These are phyloP conservation scores for Cryphonectria japonica DNA, from an alignment of 2,329 filamentous ascomycete species.

Conservation along the genomic window DNA sequence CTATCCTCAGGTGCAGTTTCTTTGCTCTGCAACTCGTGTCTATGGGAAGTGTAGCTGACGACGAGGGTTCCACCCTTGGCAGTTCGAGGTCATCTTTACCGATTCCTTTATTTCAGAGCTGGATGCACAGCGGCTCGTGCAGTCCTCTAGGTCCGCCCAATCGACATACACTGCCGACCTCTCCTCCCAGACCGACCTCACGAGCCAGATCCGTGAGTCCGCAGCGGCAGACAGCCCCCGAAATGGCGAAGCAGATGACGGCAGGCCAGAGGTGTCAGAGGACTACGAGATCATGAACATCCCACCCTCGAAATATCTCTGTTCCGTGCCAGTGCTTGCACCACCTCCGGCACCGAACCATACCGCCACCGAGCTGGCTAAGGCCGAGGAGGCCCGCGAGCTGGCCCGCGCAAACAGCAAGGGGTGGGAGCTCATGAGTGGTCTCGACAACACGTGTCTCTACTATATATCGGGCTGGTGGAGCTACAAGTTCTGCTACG, in stretches of 20 bases:
- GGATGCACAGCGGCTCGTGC: constrained; percentile 67
- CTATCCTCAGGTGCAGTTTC: constrained; percentile 73
- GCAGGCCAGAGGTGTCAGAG: constrained; percentile 42
- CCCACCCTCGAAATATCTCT: constrained; percentile 75
- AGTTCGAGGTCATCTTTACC: constrained; percentile 83
- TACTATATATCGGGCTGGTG: constrained; percentile 88
- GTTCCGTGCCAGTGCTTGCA: constrained; percentile 75
- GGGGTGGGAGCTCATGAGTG: constrained; percentile 78
- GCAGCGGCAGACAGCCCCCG: constrained; percentile 38
- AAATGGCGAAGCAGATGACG: constrained; percentile 37
- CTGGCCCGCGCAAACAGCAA: constrained; percentile 74
- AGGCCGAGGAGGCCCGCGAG: constrained; percentile 79
- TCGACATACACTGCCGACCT: constrained; percentile 47
- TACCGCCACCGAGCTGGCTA: constrained; percentile 67
- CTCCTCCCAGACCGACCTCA: constrained; percentile 45
- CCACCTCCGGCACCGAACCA: constrained; percentile 61
- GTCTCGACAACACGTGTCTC: constrained; percentile 79
- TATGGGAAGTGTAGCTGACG: not conserved
- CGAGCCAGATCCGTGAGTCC: constrained; percentile 42
- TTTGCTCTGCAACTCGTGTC: not conserved
- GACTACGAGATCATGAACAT: constrained; percentile 77
- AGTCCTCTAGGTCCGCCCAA: constrained; percentile 38
- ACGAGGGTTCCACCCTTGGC: constrained; percentile 11
- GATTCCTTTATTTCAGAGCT: constrained; percentile 72
- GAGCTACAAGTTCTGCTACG: constrained; percentile 95